Conservation (phyloP, 768 basidiomycete species). For the Gloeopeniophorella convolvens region DNA sequence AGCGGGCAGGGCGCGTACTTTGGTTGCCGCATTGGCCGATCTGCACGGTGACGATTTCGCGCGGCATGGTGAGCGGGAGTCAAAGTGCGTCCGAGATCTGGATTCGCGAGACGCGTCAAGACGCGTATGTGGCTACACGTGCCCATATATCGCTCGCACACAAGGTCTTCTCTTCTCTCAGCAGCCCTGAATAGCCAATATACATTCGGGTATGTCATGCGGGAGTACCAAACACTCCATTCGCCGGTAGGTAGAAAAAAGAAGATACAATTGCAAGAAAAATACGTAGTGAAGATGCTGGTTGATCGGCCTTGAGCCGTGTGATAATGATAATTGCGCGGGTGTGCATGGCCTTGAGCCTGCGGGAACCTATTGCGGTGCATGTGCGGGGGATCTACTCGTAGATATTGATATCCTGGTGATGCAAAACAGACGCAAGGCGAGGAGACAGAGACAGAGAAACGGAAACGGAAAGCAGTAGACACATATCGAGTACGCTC, state of each 20-base stretch:
- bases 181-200: no score
- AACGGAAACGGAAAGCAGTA: conserved; percentile 1
- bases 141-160: not conserved
- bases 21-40: conserved; percentile 93
- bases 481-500: not conserved
- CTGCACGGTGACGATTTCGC: conserved; percentile 78
- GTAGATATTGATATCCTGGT: conserved; percentile 19
- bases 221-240: no score
- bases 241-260: not conserved
- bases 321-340: conserved; percentile 21
- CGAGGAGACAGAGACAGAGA: conserved; percentile 7
- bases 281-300: conserved; percentile 17
- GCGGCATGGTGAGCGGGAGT: conserved; percentile 46
- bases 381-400: conserved; percentile 10
- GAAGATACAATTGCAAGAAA: conserved; percentile 13
- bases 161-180: no score
- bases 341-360: conserved; percentile 20
- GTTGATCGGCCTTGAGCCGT: conserved; percentile 21
- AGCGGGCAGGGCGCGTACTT: conserved; percentile 39
- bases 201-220: no score
- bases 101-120: not conserved
- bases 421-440: conserved; percentile 6
- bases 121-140: not conserved
- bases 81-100: no score
- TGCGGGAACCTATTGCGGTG: conserved; percentile 8